A percentile compares a stretch with the other conserved stretches of the same genome.
Evolutionary conservation across 257 asterid species (phyloP).

Genomic region (Jacaranda copaia): DNA sequence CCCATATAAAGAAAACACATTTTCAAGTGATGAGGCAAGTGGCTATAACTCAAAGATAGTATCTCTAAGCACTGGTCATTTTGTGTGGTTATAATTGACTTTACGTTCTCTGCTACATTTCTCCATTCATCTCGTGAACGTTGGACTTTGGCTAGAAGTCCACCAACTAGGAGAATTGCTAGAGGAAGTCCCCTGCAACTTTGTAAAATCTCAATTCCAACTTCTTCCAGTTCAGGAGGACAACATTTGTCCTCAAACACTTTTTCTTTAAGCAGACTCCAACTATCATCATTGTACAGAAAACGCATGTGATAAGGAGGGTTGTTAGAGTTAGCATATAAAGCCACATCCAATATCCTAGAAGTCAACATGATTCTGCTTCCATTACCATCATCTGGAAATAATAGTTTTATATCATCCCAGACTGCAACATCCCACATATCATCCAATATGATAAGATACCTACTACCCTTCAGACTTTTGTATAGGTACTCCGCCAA

Average conservation of each 20-base stretch:
- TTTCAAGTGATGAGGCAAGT: constrained; percentile 35
- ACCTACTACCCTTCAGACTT: constrained; percentile 22
- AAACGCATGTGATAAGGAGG: constrained; percentile 16
- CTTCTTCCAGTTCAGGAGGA: constrained; percentile 21
- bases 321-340: background rate
- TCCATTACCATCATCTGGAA: constrained; percentile 25
- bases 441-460: constrained; percentile 31
- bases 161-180: constrained; percentile 24
- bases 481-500: constrained; percentile 14
- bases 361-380: constrained; percentile 31
- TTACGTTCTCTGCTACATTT: constrained; percentile 16
- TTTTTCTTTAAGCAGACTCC: constrained; percentile 18
- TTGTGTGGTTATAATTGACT: constrained; percentile 4
- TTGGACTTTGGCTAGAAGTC: constrained; percentile 15
- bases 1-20: constrained; percentile 32
- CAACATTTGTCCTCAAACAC: constrained; percentile 26
- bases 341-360: constrained; percentile 17
- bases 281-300: constrained; percentile 11
- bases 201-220: constrained; percentile 26
- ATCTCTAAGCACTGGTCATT: constrained; percentile 3
- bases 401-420: constrained; percentile 2
- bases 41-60: constrained; percentile 37
- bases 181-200: constrained; percentile 37
- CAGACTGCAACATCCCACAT: constrained; percentile 15
- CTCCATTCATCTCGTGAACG: constrained; percentile 10